Evolutionary conservation across 331 rosid species (phyloP), one percentile per base, ranked within the genome.

Genomic region (Pyrus hybrid): DNA sequence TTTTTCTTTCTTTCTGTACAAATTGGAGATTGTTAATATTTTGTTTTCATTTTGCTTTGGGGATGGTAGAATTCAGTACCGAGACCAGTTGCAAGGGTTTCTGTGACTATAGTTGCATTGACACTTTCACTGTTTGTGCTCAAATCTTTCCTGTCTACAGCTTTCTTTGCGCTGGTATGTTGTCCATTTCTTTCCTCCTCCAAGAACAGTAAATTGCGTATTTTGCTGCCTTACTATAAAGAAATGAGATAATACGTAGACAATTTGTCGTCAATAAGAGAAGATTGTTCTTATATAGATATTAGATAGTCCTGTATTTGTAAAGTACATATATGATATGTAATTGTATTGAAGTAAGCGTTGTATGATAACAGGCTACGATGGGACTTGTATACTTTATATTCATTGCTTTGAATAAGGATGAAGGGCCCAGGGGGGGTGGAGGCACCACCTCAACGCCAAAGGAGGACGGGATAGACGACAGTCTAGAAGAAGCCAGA

Each of bases 311-410:
- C 76, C 18, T 3, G 7, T 18, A 58, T 43, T 35, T 58, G 1
- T 17, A 2, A 25, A 37, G 68, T 13, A 60, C 13, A 22, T 33
- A 25, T 21, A 56, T 58, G 7, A 22, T 61, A 18, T 10, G 45
- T 67, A 63, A 25, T 74, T 20, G 25, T 67, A 16, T 63, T 28
- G 67, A 37, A 75, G 32, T 73, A 68, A 53, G 63, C 37, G 58
- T 85, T 76, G 25, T 23, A 51, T 82, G 75, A 61, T 80, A 74
- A 54, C 88, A 94, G 99, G 93, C 90, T 65, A 89, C 89, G 4
- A 85, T 92, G 87, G 99, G 99, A 82, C 92, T 91, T 14, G 91
- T 80, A 26, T 92, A 92, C 83, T 92, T 92, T 30, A 81, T 87
- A 35, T 92, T 90, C 83, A 86, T 94, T 62, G 97, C 97, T 63